Evolutionary conservation across 306 rosid genomes (phyloP), one percentile per base, ranked within the genome.

Genomic region (Styphnolobium japonicum): DNA sequence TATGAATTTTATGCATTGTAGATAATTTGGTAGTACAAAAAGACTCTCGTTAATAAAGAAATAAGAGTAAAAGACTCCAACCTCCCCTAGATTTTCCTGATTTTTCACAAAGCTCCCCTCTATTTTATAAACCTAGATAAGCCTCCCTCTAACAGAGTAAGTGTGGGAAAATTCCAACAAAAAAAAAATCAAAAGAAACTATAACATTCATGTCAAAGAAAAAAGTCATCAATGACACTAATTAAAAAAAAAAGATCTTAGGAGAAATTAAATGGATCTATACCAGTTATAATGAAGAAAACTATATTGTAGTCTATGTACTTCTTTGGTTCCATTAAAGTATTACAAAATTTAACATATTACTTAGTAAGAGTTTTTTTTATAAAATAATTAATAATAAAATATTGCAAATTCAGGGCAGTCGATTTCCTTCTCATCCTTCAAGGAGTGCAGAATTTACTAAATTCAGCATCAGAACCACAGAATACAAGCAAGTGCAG

Each of bases 211-310:
- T 60, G 73, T 60, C 37, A 7, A 46, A 58, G 16, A 67, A 76
- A 67, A 76, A 70, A 57, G 27, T 67, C 52, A 42, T 60, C 60
- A 61, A 31, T 29, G 40, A 39, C 36, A 69, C 67, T 60, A 58
- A 34, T 39, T n/a, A n/a, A 8, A 48, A 48, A 58, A 14, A 48
- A 43, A 78, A 57, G 6, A 7, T 27, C 21, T 1, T 31, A 33
- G 63, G 33, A 22, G 51, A 29, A 61, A 60, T 34, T 46, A 82
- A 67, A 19, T 19, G 53, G 55, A 52, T n/a, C 53, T 33, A 25
- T 40, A 37, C 29, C 48, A 34, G 31, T 52, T 9, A 33, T 8
- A 22, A 76, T 25, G 36, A 5, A 23, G 37, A 16, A 52, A 19
- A 70, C 36, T 2, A 36, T 12, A 15, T 36, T 62, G 45, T 2